Conservation (phyloP, 75 land plant species). For the Cunninghamia lanceolata region DNA sequence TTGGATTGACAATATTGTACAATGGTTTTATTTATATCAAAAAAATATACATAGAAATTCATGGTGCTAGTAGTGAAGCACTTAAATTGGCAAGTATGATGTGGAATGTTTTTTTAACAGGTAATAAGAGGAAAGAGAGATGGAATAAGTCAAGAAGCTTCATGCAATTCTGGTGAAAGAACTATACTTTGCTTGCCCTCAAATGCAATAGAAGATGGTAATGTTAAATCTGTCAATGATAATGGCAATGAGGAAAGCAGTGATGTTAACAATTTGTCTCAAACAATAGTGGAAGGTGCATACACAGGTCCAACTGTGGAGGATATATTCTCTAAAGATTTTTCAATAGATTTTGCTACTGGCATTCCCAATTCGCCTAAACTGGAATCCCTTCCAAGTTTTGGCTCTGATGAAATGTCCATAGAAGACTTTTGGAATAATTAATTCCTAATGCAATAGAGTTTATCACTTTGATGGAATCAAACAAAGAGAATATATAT, state of each 20-base stretch:
- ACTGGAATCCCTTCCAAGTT: constrained; percentile 9
- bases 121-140: not conserved
- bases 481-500: not conserved
- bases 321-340: constrained; percentile 7
- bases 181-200: not conserved
- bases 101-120: not conserved
- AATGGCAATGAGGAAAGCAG: not conserved
- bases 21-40: not conserved
- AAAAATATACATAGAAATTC: not conserved
- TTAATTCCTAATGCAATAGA: not conserved
- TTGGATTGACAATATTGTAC: not conserved
- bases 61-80: too few species aligned
- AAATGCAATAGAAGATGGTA: not conserved
- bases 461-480: not conserved
- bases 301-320: not conserved
- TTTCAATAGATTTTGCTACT: not conserved
- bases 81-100: too few species aligned
- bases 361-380: constrained; percentile 3
- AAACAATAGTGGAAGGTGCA: not conserved
- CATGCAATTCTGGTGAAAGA: not conserved
- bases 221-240: not conserved
- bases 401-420: constrained; percentile 10
- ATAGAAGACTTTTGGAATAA: constrained; percentile 1
- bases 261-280: not conserved
- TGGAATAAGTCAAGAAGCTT: not conserved